Conservation (phyloP, 495 filamentous ascomycete species). For the Lepidopterella palustris region DNA sequence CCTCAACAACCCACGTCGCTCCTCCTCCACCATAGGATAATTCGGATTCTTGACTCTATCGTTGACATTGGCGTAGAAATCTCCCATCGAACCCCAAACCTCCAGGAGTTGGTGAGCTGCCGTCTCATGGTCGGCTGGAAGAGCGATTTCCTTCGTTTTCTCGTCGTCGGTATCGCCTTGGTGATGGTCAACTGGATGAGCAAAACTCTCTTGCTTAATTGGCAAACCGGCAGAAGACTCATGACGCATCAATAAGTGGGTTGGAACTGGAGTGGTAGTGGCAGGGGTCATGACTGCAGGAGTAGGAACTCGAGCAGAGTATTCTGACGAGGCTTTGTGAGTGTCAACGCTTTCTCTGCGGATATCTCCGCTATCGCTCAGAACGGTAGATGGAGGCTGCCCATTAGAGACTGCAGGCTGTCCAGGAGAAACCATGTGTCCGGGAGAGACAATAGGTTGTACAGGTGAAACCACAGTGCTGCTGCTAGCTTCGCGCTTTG, state of each 20-base stretch:
- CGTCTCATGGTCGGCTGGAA: constrained; percentile 74
- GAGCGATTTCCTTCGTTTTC: constrained; percentile 51
- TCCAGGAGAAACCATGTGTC: too few relatives aligned
- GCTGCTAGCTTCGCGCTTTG: constrained; percentile 7
- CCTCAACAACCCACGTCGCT: constrained; percentile 36
- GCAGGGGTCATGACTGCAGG: too few relatives aligned
- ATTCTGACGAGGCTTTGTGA: neutral
- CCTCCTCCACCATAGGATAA: constrained; percentile 71
- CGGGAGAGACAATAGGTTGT: too few relatives aligned
- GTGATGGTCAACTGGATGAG: constrained; percentile 5
- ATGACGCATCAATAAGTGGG: neutral
- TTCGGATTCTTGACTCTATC: constrained; percentile 42
- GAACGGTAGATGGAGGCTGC: too few relatives aligned
- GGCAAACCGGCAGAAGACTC: neutral
- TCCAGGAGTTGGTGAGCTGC: constrained; percentile 61
- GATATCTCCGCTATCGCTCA: too few relatives aligned
- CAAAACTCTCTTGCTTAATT: neutral
- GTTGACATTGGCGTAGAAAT: constrained; percentile 3
- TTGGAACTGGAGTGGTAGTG: neutral
- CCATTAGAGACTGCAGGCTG: too few relatives aligned
- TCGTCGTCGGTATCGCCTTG: constrained; percentile 17
- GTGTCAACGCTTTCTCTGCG: neutral
- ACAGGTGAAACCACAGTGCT: neutral
- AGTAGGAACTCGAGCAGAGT: too few relatives aligned
- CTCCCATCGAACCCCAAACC: constrained; percentile 17